Base-by-base conservation (phyloP, 2,329 filamentous ascomycete genomes). In the Colletotrichum zoysiae region DNA sequence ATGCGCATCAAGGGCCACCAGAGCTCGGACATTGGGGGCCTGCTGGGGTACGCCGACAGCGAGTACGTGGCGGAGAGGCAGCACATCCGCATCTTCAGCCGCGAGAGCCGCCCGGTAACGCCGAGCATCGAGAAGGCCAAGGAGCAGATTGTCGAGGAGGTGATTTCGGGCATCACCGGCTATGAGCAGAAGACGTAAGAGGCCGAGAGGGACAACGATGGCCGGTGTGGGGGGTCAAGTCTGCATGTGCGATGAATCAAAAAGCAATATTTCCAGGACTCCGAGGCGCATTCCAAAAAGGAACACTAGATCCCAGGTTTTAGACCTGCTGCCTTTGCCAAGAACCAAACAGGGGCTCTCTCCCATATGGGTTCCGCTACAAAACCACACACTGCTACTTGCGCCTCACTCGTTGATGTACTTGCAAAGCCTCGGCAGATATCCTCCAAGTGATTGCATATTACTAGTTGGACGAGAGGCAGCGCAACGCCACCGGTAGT, bases 11-110 rank as follows among this genome's bases (percentile, higher is more conserved):
- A 93, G 83, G 96, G 96, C 1, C 86, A 92, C 75, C 90, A 93
- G 79, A 97, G 95, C 78, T 89, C 87, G 7, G 92, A 97, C 79
- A 98, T 99, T 74, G 86, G 91, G 59, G 86, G 88, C 12, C 84
- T 96, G 56, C 84, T 99, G 42, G 96, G 95, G 4, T 99, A 98
- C 82, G 94, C 94, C 26, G 95, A 98, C 80, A 97, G 93, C 78
- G 95, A 98, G 82, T 98, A 98, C 82, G 92, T 98, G 51, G 95
- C 95, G 12, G 86, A 96, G 78, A 87, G 95, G 74, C 94, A 97
- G 81, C 95, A 97, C 76, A 91, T 98, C 74, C 94, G 93, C 56
- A 90, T 97, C 76, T 91, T 93, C 74, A 82, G 80, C 44, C 80
- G 80, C 59, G 86, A 87, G 68, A 89, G 87, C 76, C 82, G 87